Conservation (phyloP, 1,139 yeast species). For the Yamadazyma sp. region DNA sequence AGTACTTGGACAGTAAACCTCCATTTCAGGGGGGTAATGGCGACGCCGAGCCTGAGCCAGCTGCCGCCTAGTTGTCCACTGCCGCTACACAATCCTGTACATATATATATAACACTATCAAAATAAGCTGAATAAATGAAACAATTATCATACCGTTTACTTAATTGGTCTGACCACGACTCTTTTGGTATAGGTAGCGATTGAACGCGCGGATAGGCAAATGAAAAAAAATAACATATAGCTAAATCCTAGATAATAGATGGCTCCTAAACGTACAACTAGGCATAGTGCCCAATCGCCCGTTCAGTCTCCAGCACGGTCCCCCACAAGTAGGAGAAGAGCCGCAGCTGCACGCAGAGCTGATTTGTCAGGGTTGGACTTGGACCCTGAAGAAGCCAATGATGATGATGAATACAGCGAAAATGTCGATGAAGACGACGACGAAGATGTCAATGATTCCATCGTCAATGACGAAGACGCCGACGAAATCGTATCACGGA, state of each 20-base stretch:
- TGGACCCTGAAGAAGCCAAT: conserved; percentile 20
- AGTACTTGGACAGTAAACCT: conserved; percentile 57
- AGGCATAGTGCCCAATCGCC: conserved; percentile 8
- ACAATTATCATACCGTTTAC: background rate
- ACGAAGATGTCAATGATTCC: conserved; percentile 7
- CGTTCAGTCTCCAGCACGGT: conserved; percentile 8
- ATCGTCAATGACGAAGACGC: conserved; percentile 14
- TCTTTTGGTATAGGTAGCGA: too few species aligned
- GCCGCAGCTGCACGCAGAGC: conserved; percentile 14
- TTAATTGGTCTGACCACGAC: too few species aligned
- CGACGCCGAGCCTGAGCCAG: conserved; percentile 6
- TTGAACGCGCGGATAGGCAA: conserved; percentile 5
- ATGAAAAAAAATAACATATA: background rate
- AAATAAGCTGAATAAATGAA: background rate
- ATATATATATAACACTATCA: conserved; percentile 1
- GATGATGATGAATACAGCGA: conserved; percentile 27
- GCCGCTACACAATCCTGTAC: too few species aligned
- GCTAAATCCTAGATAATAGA: background rate
- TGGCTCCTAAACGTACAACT: conserved; percentile 10
- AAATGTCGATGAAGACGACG: conserved; percentile 14
- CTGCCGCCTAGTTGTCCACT: too few species aligned
- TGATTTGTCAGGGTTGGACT: conserved; percentile 30
- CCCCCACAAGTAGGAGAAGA: conserved; percentile 10
- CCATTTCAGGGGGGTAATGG: conserved; percentile 16
- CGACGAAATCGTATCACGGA: conserved; percentile 13